Base-by-base conservation (phyloP, 2,329 filamentous ascomycete genomes). In the Gaeumannomyces tritici region DNA sequence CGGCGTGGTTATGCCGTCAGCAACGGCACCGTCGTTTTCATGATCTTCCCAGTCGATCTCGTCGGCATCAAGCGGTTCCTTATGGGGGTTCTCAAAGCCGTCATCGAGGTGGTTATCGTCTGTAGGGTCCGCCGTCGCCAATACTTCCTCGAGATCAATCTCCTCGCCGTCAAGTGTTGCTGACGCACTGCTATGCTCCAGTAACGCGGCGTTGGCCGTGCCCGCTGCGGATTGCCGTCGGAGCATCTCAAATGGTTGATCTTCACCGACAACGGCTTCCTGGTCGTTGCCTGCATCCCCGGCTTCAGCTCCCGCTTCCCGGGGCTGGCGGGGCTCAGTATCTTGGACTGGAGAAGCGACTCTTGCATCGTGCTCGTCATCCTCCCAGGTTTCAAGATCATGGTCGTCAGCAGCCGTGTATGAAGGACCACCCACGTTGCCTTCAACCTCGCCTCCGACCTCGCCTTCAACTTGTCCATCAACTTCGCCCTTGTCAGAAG, bases 21-120 rank as follows among this genome's bases (percentile, higher is more conserved):
- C 35, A 62, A 63, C 65, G 24, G 66, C 64, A 13, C 71, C 67
- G 57, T 71, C 72, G 62, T 75, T 76, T 31, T 68, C 70, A 26
- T 73, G 73, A 28, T 74, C 70, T 31, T 73, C 71, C 73, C 73
- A 75, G 64, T 73, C 72, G 31, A 75, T 75, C 61, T 75, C 73
- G 60, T 74, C 69, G 29, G 64, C 63, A 3, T 68, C 60, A 18
- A 3, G 6, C 1, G 13, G 26, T 24, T 61, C 27, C 18, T 24
- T 18, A 15, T n/a, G n/a, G 13, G 42, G 1, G 18, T 56, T 55
- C 15, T 62, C 58, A 55, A 54, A 35, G 59, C 59, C 35, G 26
- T 28, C 13, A 3, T 62, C 18, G 58, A 56, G 4, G 26, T 62
- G 59, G 29, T 35, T 51, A 24, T 60, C 59, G 18, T 61, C 69